phyloP scores from a whole-genome alignment of 192 early-diverging fungal genomes.

The Dispira parvispora region DNA sequence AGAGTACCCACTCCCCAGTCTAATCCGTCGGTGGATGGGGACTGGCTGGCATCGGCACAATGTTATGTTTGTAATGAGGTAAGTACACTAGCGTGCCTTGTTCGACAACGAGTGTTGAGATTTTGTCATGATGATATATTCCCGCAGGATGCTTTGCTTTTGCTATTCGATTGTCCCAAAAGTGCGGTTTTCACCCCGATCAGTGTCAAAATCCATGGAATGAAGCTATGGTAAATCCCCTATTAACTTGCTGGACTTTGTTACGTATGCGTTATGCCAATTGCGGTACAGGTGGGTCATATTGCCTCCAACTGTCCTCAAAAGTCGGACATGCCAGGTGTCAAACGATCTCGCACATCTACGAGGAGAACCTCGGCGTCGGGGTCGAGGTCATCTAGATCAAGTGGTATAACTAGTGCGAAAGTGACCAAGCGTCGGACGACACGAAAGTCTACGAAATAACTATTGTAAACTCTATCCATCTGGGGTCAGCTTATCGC shows the following conservation, averaged over 20 bases:
- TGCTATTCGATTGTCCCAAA: too few species aligned
- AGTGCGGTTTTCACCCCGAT: too few species aligned
- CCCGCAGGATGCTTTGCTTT: too few species aligned
- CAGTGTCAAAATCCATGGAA: too few species aligned
- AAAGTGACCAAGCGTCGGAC: background rate
- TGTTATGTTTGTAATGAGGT: constrained; percentile 7
- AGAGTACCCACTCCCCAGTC: too few species aligned
- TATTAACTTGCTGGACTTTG: background rate
- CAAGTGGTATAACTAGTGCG: background rate
- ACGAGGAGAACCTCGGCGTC: background rate
- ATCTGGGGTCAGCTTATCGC: too few species aligned
- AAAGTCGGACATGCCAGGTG: background rate
- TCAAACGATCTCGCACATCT: background rate
- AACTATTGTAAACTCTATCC: too few species aligned
- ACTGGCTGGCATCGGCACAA: background rate
- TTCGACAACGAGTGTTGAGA: too few species aligned
- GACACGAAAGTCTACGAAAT: too few species aligned
- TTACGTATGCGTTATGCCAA: background rate
- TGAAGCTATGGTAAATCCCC: background rate
- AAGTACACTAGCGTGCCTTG: too few species aligned
- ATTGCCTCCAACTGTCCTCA: constrained; percentile 1
- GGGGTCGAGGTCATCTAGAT: background rate
- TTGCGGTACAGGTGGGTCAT: constrained; percentile 3
- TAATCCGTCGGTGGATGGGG: too few species aligned
- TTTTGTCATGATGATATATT: too few species aligned